A percentile compares a stretch with the other conserved stretches of the same genome.
phyloP scores from a whole-genome alignment of 805 yeast species.

The Isabelozyma pseudorhagii region DNA sequence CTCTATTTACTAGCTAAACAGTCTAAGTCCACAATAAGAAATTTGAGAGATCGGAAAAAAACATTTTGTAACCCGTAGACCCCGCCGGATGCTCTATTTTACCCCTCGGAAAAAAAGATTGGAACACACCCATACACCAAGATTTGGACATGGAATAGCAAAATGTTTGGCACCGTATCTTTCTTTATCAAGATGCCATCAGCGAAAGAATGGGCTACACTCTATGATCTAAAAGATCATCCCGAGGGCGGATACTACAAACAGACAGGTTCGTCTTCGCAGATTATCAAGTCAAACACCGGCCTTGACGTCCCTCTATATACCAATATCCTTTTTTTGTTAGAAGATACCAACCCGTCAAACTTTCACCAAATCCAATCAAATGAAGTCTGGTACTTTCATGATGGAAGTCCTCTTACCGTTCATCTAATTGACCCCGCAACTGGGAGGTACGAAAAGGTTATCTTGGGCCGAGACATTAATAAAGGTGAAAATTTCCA shows the following conservation, averaged over 20 bases:
- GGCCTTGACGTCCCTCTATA: conserved; percentile 18
- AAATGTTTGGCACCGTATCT: too few relatives aligned
- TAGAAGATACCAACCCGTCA: conserved; percentile 16
- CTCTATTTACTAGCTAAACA: too few relatives aligned
- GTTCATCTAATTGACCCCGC: conserved; percentile 18
- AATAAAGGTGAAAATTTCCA: conserved; percentile 15
- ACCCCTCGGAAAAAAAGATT: too few relatives aligned
- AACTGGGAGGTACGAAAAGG: conserved; percentile 12
- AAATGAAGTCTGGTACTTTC: conserved; percentile 22
- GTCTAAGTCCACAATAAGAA: too few relatives aligned
- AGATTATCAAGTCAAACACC: conserved; percentile 10
- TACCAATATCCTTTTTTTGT: conserved; percentile 18
- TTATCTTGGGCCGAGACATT: conserved; percentile 11
- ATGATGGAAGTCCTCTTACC: conserved; percentile 17
- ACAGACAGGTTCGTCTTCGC: conserved; percentile 10
- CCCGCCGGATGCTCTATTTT: too few relatives aligned
- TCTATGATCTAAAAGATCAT: conserved; percentile 10
- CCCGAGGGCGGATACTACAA: conserved; percentile 21
- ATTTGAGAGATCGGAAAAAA: too few relatives aligned
- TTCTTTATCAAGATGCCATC: conserved; percentile 3
- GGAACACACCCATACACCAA: too few relatives aligned
- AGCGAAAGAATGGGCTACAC: conserved; percentile 10
- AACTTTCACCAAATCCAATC: conserved; percentile 18
- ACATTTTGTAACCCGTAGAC: too few relatives aligned
- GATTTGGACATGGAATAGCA: too few relatives aligned